phyloP scores from a whole-genome alignment of 148 eudicot species.

The Selenicereus undatus region DNA sequence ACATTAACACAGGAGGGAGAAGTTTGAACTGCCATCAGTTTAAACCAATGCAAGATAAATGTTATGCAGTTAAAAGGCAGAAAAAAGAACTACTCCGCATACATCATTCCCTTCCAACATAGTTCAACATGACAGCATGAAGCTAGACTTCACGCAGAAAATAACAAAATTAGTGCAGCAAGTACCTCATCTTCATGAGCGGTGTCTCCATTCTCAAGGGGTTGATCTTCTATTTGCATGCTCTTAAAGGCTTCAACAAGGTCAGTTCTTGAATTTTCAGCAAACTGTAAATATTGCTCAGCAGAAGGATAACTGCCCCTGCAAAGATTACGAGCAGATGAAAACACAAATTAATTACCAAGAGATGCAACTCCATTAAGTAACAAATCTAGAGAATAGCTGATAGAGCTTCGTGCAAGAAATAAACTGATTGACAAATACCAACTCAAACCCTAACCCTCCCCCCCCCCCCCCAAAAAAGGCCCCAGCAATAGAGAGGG shows the following conservation, averaged over 20 bases:
- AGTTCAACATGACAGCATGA: not conserved
- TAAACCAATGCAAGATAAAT: not conserved
- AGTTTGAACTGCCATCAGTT: not conserved
- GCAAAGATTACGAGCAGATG: constrained; percentile 4
- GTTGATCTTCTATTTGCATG: constrained; percentile 61
- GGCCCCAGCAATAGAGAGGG: not conserved
- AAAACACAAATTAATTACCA: not conserved
- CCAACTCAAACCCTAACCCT: not conserved
- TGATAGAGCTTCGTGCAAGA: not conserved
- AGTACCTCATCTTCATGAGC: constrained; percentile 83
- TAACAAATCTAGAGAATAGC: not conserved
- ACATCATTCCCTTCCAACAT: constrained; percentile 45
- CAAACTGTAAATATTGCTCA: constrained; percentile 52
- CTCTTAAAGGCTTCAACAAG: constrained; percentile 70
- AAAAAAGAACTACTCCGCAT: not conserved
- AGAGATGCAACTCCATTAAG: not conserved
- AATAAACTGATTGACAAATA: no score
- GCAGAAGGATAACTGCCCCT: constrained; percentile 7
- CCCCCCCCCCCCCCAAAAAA: not conserved
- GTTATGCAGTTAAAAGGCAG: constrained; percentile 13
- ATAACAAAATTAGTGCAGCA: constrained; percentile 5
- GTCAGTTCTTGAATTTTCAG: constrained; percentile 24
- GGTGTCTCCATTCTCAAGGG: constrained; percentile 77
- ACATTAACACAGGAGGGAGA: not conserved
- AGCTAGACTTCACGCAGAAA: not conserved